Percentiles rank a stretch among this genome's conserved stretches.
These are phyloP conservation scores for Lipomyces anomalus DNA, from an alignment of 805 yeast genomes.

Conservation along the genomic window DNA sequence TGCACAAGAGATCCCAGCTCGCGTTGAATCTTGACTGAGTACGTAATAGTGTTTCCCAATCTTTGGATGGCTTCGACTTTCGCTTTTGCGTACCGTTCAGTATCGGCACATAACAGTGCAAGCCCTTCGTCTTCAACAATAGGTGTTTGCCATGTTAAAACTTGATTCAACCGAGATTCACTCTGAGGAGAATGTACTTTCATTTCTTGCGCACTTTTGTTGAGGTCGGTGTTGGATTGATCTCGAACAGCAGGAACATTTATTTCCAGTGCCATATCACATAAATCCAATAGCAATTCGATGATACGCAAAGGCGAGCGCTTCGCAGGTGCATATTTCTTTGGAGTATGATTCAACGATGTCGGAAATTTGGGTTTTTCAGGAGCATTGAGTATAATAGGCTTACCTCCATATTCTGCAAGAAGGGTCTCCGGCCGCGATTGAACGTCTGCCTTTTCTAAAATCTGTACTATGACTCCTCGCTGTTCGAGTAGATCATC, in stretches of 20 bases:
- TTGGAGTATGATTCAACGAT: conserved; percentile 3
- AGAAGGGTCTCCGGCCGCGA: conserved; percentile 3
- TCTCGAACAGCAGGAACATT: conserved; percentile 60
- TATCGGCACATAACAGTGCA: conserved; percentile 56
- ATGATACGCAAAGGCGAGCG: conserved; percentile 17
- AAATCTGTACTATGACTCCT: conserved; percentile 11
- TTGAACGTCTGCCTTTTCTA: conserved; percentile 18
- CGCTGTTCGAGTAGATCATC: conserved; percentile 72
- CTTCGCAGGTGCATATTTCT: conserved; percentile 7
- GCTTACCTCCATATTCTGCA: conserved; percentile 17
- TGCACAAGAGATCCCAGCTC: conserved; percentile 72
- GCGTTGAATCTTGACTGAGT: conserved; percentile 66
- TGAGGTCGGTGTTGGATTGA: conserved; percentile 27
- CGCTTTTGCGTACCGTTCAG: conserved; percentile 51
- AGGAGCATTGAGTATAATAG: conserved; percentile 5
- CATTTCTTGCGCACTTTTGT: conserved; percentile 33
- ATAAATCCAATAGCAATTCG: conserved; percentile 49
- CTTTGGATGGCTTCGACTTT: conserved; percentile 68
- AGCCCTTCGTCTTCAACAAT: conserved; percentile 60
- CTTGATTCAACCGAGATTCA: conserved; percentile 33
- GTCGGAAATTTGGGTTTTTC: not conserved
- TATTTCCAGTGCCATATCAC: conserved; percentile 68
- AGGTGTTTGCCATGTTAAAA: conserved; percentile 38
- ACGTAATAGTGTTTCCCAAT: conserved; percentile 66
- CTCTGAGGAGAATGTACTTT: conserved; percentile 30